phyloP scores from a whole-genome alignment of 805 yeast species.

The Candida dajiaensis region DNA sequence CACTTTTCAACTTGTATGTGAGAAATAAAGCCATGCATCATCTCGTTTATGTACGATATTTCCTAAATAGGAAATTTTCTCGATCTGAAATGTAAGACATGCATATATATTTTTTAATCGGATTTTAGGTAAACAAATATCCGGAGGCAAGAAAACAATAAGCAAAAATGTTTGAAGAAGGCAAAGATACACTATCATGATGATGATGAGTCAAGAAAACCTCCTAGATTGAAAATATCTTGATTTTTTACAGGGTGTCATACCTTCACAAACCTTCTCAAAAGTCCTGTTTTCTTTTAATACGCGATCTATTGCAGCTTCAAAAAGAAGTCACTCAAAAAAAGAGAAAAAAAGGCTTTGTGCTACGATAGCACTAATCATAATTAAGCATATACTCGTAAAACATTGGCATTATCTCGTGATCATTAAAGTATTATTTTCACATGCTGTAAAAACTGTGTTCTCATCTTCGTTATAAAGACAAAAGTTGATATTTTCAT shows the following conservation, averaged over 20 bases:
- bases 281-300: too few species aligned
- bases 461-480: neutral
- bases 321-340: too few species aligned
- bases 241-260: too few species aligned
- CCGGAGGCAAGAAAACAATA: neutral
- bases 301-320: too few species aligned
- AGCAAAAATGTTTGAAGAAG: neutral
- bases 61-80: neutral
- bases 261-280: too few species aligned
- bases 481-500: neutral
- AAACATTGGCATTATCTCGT: neutral
- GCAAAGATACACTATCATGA: too few species aligned
- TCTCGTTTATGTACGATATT: neutral
- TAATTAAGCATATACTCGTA: neutral
- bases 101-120: neutral
- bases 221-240: too few species aligned
- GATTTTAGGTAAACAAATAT: neutral
- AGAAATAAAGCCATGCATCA: too few species aligned
- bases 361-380: too few species aligned
- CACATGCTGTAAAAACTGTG: neutral
- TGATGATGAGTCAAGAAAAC: too few species aligned
- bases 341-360: too few species aligned
- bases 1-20: too few species aligned
- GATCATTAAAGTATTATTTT: neutral
- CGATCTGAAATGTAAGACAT: neutral